Evolutionary conservation across 1,284 basidiomycete species (phyloP).

Genomic region (Puccinia polysora): DNA sequence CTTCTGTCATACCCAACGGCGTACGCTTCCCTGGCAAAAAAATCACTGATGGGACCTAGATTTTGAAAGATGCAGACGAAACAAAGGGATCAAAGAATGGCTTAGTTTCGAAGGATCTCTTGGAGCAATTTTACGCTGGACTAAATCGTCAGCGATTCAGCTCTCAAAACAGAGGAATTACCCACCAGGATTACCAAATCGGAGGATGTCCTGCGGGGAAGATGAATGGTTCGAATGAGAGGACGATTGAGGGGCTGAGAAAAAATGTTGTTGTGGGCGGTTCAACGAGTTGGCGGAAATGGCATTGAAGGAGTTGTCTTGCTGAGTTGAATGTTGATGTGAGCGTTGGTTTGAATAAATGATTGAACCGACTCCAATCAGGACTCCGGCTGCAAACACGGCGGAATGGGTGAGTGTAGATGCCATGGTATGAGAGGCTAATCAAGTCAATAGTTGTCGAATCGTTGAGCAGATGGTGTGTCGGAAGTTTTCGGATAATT

Average conservation of each 20-base stretch:
- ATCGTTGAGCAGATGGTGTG: too few species aligned
- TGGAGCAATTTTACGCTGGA: too few species aligned
- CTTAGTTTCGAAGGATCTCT: not conserved
- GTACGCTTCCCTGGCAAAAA: conserved; percentile 74
- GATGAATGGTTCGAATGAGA: conserved; percentile 2
- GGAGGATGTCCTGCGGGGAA: conserved; percentile 22
- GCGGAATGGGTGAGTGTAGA: conserved; percentile 38
- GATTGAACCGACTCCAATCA: conserved; percentile 34
- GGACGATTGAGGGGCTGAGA: conserved; percentile 7
- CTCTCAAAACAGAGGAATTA: not conserved
- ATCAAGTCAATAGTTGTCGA: too few species aligned
- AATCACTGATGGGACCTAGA: conserved; percentile 75
- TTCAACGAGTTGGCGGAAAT: conserved; percentile 9
- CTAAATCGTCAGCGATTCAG: not conserved
- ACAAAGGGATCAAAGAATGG: not conserved
- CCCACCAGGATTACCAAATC: conserved; percentile 39
- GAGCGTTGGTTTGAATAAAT: conserved; percentile 32
- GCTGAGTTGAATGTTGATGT: conserved; percentile 18
- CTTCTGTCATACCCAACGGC: conserved; percentile 85
- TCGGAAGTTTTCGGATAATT: too few species aligned
- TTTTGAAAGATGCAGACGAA: not conserved
- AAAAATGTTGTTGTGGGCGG: conserved; percentile 23
- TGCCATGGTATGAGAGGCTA: conserved; percentile 32
- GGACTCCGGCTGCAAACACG: conserved; percentile 32
- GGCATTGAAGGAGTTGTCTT: not conserved